Conservation (phyloP, 2,329 filamentous ascomycete species). For the Diaporthe vaccinii region DNA sequence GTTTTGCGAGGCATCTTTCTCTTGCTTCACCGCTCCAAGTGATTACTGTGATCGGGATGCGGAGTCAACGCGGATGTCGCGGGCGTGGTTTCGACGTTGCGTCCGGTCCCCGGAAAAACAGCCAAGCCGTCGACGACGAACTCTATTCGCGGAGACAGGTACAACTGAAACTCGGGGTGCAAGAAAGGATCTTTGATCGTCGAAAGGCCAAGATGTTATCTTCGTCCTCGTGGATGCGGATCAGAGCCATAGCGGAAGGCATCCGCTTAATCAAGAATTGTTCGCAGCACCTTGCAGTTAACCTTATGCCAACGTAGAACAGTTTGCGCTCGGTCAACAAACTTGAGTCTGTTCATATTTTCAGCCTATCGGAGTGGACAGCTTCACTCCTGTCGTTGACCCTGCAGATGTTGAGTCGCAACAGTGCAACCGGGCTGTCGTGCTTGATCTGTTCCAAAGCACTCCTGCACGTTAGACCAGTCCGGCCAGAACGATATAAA, state of each 20-base stretch:
- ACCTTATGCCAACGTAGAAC: neutral
- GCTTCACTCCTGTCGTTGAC: neutral
- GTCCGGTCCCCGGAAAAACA: conserved; percentile 16
- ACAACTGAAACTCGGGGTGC: neutral
- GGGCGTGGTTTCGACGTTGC: neutral
- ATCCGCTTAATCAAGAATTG: neutral
- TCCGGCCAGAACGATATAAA: neutral
- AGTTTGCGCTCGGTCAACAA: neutral
- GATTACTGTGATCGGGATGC: neutral
- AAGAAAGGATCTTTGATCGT: neutral
- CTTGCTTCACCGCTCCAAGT: neutral
- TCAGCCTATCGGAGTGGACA: neutral
- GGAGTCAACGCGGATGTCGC: neutral
- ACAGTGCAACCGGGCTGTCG: neutral
- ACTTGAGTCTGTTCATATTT: neutral
- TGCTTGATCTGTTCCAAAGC: neutral
- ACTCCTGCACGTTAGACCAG: neutral
- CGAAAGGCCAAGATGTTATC: rapidly evolving
- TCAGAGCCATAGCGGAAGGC: neutral
- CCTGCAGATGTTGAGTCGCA: neutral
- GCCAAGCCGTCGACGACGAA: neutral
- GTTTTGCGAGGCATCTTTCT: conserved; percentile 12
- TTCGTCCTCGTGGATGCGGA: neutral
- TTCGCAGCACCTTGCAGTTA: neutral
- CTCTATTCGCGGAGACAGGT: neutral